phyloP scores from a whole-genome alignment of 176 grass and related monocot species.

The Pontederia paniculata region DNA sequence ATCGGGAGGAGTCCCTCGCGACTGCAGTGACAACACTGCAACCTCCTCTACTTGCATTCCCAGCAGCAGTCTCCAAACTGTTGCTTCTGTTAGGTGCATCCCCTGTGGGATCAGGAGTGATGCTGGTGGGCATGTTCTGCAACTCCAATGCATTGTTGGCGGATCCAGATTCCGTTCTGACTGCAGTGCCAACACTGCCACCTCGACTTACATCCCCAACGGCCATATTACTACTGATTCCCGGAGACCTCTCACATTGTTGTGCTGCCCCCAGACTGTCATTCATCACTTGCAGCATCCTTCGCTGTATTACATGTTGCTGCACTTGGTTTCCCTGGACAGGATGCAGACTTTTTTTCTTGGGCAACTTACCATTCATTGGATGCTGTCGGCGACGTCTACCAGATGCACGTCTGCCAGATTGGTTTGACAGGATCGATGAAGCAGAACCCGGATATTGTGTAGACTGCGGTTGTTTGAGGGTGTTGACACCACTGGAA shows the following conservation, averaged over 20 bases:
- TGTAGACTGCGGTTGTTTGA: constrained; percentile 22
- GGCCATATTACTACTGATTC: not conserved
- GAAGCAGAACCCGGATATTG: constrained; percentile 33
- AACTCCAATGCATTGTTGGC: not conserved
- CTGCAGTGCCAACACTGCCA: not conserved
- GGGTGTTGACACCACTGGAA: constrained; percentile 25
- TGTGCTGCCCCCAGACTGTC: not conserved
- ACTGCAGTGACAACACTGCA: not conserved
- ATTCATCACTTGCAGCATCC: not conserved
- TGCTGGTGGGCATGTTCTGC: not conserved
- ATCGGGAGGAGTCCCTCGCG: too few species aligned
- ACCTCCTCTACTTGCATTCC: too few species aligned
- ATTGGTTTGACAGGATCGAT: not conserved
- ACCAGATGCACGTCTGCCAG: constrained; percentile 24
- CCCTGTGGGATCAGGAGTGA: not conserved
- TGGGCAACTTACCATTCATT: constrained; percentile 14
- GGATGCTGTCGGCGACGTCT: not conserved
- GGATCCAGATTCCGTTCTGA: not conserved
- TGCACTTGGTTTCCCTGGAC: constrained; percentile 30
- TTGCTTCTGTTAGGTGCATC: not conserved
- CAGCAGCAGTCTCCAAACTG: not conserved
- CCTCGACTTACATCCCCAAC: not conserved
- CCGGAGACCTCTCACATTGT: not conserved
- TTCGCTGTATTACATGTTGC: constrained; percentile 29
- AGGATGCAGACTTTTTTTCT: constrained; percentile 38